Percentiles rank a stretch among this genome's conserved stretches.
phyloP scores from a whole-genome alignment of 768 basidiomycete genomes.

The Paxillus ammoniavirescens region DNA sequence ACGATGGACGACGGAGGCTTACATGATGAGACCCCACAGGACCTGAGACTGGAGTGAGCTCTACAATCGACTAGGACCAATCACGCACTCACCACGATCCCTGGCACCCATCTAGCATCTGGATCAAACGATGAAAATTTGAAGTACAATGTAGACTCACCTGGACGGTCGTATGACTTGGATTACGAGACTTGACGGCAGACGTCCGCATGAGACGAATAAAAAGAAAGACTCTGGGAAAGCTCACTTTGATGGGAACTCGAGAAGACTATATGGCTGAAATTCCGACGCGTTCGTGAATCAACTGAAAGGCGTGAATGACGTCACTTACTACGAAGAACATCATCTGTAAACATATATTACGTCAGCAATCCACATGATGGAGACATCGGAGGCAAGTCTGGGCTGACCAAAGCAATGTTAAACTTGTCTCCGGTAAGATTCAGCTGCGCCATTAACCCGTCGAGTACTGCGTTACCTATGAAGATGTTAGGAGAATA shows the following conservation, averaged over 20 bases:
- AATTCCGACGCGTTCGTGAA: not conserved
- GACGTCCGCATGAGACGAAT: not conserved
- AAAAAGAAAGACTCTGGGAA: not conserved
- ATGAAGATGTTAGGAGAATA: not conserved
- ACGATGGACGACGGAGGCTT: no score
- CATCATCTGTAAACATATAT: conserved; percentile 47
- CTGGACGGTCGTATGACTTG: conserved; percentile 65
- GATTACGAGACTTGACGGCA: conserved; percentile 36
- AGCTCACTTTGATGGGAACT: conserved; percentile 65
- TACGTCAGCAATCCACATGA: not conserved
- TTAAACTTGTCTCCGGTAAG: conserved; percentile 63
- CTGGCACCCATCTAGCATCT: conserved; percentile 55
- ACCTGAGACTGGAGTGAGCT: not conserved
- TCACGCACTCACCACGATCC: conserved; percentile 49
- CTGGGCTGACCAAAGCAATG: conserved; percentile 52
- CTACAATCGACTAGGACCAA: conserved; percentile 41
- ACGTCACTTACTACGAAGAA: conserved; percentile 57
- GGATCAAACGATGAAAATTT: conserved; percentile 1
- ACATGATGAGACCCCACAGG: no score
- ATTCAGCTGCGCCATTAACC: conserved; percentile 52
- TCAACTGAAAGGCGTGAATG: not conserved
- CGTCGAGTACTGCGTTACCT: conserved; percentile 68
- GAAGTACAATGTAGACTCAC: conserved; percentile 26
- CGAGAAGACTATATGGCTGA: conserved; percentile 41
- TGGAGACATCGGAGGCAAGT: not conserved